Conservation (phyloP, 1,284 basidiomycete genomes). For the Trichosporon sp. region DNA sequence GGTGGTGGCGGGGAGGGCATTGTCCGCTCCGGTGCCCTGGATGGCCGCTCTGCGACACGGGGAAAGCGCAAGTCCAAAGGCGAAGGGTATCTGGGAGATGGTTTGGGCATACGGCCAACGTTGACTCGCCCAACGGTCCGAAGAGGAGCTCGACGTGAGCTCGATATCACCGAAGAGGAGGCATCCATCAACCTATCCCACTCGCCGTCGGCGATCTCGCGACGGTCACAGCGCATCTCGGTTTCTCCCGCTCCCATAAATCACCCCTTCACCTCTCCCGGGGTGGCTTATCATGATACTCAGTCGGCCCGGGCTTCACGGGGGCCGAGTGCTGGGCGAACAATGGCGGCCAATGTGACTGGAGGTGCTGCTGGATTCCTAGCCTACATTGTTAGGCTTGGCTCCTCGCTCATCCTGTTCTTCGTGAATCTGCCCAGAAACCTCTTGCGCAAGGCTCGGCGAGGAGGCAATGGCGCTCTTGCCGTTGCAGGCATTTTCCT, state of each 20-base stretch:
- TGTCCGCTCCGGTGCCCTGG: constrained; percentile 30
- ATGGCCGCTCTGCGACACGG: constrained; percentile 30
- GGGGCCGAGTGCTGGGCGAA: not conserved
- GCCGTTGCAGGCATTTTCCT: constrained; percentile 21
- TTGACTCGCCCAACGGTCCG: constrained; percentile 4
- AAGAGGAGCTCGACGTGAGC: not conserved
- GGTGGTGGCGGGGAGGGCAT: constrained; percentile 30
- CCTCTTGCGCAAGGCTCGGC: not conserved
- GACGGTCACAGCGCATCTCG: not conserved
- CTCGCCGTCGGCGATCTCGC: not conserved
- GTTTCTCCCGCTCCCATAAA: not conserved
- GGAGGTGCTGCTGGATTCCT: constrained; percentile 14
- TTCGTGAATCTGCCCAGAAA: not conserved
- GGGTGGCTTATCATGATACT: not conserved
- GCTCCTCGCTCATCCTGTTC: not conserved
- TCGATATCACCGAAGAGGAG: not conserved
- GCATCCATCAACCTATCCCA: not conserved
- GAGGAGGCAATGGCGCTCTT: constrained; percentile 11
- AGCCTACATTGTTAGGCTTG: not conserved
- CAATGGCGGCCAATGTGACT: not conserved
- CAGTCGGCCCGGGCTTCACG: not conserved
- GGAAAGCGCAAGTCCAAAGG: constrained; percentile 32
- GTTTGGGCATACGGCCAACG: constrained; percentile 28
- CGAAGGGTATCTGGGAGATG: constrained; percentile 38
- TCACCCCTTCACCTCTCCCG: not conserved